phyloP scores from a whole-genome alignment of 2,329 filamentous ascomycete species.

The Curvularia eragrostidis region DNA sequence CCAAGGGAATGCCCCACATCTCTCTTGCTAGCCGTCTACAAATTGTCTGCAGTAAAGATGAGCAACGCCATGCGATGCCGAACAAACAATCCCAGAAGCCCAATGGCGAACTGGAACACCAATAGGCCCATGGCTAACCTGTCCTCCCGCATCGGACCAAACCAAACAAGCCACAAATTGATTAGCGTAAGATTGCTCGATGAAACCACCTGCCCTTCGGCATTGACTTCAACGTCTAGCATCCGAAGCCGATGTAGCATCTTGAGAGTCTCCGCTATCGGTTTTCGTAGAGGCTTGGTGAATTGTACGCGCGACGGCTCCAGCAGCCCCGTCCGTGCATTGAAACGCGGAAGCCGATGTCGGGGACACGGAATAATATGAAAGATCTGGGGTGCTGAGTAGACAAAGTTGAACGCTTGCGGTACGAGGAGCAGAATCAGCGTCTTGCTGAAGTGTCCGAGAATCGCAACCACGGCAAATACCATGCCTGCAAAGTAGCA shows the following conservation, averaged over 20 bases:
- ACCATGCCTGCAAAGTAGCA: conserved; percentile 99
- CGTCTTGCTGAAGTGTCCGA: conserved; percentile 98
- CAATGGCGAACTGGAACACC: conserved; percentile 75
- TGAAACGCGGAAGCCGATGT: conserved; percentile 89
- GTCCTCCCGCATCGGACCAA: conserved; percentile 89
- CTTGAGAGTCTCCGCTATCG: conserved; percentile 69
- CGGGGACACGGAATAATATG: conserved; percentile 88
- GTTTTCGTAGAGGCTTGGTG: conserved; percentile 70
- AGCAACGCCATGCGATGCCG: conserved; percentile 85
- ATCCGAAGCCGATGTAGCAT: conserved; percentile 73
- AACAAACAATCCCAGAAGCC: conserved; percentile 82
- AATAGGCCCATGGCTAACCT: conserved; percentile 80
- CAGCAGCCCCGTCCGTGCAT: conserved; percentile 80
- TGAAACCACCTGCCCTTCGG: conserved; percentile 74
- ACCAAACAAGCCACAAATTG: conserved; percentile 96
- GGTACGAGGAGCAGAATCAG: conserved; percentile 88
- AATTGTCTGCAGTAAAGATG: conserved; percentile 90
- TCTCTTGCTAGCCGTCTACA: conserved; percentile 23
- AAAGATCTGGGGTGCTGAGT: conserved; percentile 91
- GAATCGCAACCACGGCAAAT: conserved; percentile 94
- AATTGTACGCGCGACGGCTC: conserved; percentile 85
- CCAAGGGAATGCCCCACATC: not conserved
- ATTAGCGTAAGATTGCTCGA: conserved; percentile 91
- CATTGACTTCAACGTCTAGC: conserved; percentile 70
- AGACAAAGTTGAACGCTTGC: conserved; percentile 95